phyloP scores from a whole-genome alignment of 2,329 filamentous ascomycete species.

The Aspergillus pseudoviridinutans region DNA sequence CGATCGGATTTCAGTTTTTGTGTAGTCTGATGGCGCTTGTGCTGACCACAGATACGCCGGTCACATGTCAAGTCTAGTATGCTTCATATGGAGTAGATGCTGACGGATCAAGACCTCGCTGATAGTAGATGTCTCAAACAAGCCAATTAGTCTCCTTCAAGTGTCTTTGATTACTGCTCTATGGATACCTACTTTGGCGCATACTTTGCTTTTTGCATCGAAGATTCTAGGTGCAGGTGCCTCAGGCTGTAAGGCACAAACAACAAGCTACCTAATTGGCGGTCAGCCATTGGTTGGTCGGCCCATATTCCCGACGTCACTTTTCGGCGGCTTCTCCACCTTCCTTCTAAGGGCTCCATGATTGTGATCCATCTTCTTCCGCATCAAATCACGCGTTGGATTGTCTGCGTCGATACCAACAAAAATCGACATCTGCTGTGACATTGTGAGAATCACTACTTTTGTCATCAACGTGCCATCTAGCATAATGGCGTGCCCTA shows the following conservation, averaged over 20 bases:
- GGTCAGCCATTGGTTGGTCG: background rate
- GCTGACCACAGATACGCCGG: background rate
- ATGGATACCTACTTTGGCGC: background rate
- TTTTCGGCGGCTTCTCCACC: background rate
- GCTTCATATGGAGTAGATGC: background rate
- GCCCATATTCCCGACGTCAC: slow-evolving; percentile 1
- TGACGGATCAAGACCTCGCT: too few relatives aligned
- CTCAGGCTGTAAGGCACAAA: background rate
- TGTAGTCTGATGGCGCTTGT: background rate
- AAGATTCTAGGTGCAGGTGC: background rate
- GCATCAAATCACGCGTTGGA: background rate
- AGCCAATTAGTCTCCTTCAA: too few relatives aligned
- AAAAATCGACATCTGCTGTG: background rate
- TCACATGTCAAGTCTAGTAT: background rate
- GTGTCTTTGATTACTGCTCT: background rate
- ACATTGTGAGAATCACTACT: background rate
- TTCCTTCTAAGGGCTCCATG: background rate
- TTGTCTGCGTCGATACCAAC: background rate
- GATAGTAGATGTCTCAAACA: background rate
- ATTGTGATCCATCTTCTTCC: background rate
- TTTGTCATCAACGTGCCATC: background rate
- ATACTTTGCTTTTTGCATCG: background rate
- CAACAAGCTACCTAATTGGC: background rate
- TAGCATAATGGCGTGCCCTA: slow-evolving; percentile 61
- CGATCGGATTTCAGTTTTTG: background rate